Percentiles rank a stretch among this genome's conserved stretches.
phyloP scores from a whole-genome alignment of 768 basidiomycete species.

The Russula sp. region DNA sequence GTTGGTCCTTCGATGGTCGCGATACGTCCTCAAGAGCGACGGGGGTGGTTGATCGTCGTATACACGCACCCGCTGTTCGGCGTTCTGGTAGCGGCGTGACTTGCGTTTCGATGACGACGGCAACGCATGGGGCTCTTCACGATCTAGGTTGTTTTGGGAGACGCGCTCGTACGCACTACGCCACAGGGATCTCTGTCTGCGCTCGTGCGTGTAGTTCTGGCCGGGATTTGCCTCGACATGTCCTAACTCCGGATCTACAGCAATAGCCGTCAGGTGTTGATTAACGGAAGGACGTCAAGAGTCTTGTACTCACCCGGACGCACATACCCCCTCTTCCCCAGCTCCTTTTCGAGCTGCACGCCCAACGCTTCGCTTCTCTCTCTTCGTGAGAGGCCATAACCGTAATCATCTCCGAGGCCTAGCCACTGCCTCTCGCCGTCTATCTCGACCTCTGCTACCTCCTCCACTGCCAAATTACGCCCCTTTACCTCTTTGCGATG shows the following conservation, averaged over 20 bases:
- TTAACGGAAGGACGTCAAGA: neutral
- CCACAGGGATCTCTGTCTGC: constrained; percentile 22
- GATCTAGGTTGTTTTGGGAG: constrained; percentile 20
- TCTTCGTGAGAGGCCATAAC: constrained; percentile 37
- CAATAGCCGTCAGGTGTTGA: neutral
- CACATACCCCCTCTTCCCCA: constrained; percentile 34
- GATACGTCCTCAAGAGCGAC: constrained; percentile 32
- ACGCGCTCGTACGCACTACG: constrained; percentile 21
- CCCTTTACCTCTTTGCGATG: constrained; percentile 9
- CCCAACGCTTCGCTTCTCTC: constrained; percentile 52
- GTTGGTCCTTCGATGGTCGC: constrained; percentile 12
- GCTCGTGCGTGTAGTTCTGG: neutral
- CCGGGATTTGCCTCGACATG: neutral
- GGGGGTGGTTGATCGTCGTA: constrained; percentile 41
- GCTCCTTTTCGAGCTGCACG: constrained; percentile 48
- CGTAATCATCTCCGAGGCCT: constrained; percentile 41
- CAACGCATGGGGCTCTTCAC: constrained; percentile 13
- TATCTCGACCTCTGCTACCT: constrained; percentile 27
- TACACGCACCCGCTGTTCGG: constrained; percentile 21
- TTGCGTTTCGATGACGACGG: constrained; percentile 21
- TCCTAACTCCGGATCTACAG: neutral
- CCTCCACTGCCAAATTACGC: constrained; percentile 3
- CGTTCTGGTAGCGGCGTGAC: constrained; percentile 23
- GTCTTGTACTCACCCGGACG: constrained; percentile 6
- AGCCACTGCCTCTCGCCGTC: constrained; percentile 50